Percentiles rank a stretch among this genome's conserved stretches.
Conservation (phyloP, 257 asterid species). For the Salvia splendens region DNA sequence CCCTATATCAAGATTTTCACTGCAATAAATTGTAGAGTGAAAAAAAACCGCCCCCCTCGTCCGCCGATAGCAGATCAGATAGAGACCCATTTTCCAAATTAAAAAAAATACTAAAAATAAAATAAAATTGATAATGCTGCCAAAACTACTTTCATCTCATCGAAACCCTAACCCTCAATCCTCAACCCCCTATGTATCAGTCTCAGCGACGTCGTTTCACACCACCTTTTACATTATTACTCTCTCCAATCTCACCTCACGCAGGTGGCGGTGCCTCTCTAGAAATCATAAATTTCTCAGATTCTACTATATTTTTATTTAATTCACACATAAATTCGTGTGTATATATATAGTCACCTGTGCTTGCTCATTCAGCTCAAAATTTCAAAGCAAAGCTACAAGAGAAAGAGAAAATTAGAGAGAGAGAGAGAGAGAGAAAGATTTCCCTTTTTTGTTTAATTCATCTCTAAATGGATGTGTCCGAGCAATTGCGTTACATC, state of each 20-base stretch:
- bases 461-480: conserved; percentile 39
- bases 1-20: too few species aligned
- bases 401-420: conserved; percentile 18
- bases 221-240: conserved; percentile 19
- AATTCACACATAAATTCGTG: neutral
- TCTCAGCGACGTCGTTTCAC: conserved; percentile 21
- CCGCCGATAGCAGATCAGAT: conserved; percentile 44
- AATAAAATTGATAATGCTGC: conserved; percentile 27
- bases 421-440: too few species aligned
- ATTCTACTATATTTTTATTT: neutral
- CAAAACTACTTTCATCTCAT: conserved; percentile 36
- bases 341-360: neutral
- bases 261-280: neutral
- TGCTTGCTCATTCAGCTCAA: conserved; percentile 25
- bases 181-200: conserved; percentile 23
- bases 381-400: conserved; percentile 33
- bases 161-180: conserved; percentile 36
- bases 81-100: conserved; percentile 12
- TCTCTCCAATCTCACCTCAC: conserved; percentile 12
- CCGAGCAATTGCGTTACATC: conserved; percentile 81
- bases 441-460: neutral
- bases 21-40: neutral
- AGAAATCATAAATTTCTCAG: neutral
- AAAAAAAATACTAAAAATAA: conserved; percentile 16
- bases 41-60: conserved; percentile 50